Base-by-base conservation (phyloP, 2,329 filamentous ascomycete species). In the Colletotrichum sp. region DNA sequence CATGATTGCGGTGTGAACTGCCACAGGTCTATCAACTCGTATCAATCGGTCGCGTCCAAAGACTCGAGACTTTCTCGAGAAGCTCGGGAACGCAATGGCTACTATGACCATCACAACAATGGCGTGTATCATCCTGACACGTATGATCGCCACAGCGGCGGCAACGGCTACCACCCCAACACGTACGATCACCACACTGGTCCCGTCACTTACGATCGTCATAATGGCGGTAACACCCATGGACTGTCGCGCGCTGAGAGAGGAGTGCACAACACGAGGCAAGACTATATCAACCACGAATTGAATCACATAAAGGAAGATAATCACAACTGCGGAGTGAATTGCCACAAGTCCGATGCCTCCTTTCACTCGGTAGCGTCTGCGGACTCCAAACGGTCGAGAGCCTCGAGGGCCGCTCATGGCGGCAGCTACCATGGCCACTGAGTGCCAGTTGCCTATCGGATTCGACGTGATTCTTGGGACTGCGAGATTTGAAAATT, bases 401-500 rank as follows among this genome's bases (percentile, higher is more conserved):
- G 1, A 16, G 24, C 24, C 24, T 39, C 36, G 36, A 39, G 8
- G 36, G 0, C 1, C 36, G 2, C 36, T 5, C 36, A 67, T 5
- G 12, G 36, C 15, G 24, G 16, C 5, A 15, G 18, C 6, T 34
- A 60, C 26, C 52, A 57, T 7, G 44, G 44, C 3, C 44, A 49
- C 18, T 49, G 44, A 49, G 44, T n/a, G 44, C 13, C 0, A 1
- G 18, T 21, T 49, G 9, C 18, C 10, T 4, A 1, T 49, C 6
- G 18, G 18, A 49, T 49, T 12, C 18, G 9, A 10, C 39, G 0
- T n/a, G 39, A 6, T 49, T 49, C 0, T 0, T 12, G 39, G 0
- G 39, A 0, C 18, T 49, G 18, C 39, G 5, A 49, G 39, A 49
- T 21, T 21, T 21, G 44, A 21, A 49, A 49, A 49, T n/a, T 21